These are phyloP conservation scores for Hypoxylon intermedium DNA, from an alignment of 495 filamentous ascomycete species.

Conservation along the genomic window DNA sequence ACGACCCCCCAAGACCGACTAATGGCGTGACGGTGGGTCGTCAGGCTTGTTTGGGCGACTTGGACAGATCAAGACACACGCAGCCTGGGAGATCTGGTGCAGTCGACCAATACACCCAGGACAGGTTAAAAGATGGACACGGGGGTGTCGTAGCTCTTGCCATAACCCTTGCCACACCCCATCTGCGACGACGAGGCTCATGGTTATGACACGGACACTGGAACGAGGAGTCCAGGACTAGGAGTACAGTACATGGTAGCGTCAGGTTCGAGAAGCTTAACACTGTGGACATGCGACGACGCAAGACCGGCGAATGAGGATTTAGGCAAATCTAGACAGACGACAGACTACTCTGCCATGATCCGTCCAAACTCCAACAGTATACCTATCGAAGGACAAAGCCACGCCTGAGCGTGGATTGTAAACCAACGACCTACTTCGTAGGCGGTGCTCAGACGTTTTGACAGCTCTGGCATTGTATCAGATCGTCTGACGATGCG, in stretches of 20 bases:
- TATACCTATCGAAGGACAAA: no score
- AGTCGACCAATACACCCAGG: constrained; percentile 11
- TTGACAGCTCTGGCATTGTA: constrained; percentile 20
- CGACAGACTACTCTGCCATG: no score
- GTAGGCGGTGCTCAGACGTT: constrained; percentile 24
- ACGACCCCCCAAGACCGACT: constrained; percentile 9
- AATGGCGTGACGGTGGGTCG: constrained; percentile 38
- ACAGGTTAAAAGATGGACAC: constrained; percentile 7
- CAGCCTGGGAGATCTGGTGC: constrained; percentile 8
- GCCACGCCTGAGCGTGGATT: constrained; percentile 1
- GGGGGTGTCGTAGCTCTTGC: constrained; percentile 10
- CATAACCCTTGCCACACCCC: constrained; percentile 18
- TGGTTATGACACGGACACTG: constrained; percentile 23
- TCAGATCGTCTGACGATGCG: constrained; percentile 42
- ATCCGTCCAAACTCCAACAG: no score
- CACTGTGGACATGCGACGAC: constrained; percentile 7
- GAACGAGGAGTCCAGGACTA: constrained; percentile 20
- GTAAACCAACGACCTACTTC: constrained; percentile 3
- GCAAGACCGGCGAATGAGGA: constrained; percentile 22
- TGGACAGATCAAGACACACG: constrained; percentile 25
- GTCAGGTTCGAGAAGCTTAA: constrained; percentile 17
- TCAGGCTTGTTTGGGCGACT: constrained; percentile 22
- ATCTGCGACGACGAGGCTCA: constrained; percentile 28
- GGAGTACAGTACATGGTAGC: no score
- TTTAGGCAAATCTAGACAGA: neutral